A percentile compares a stretch with the other conserved stretches of the same genome.
These are phyloP conservation scores for Colletotrichum aenigma DNA, from an alignment of 2,329 filamentous ascomycete species.

Conservation along the genomic window DNA sequence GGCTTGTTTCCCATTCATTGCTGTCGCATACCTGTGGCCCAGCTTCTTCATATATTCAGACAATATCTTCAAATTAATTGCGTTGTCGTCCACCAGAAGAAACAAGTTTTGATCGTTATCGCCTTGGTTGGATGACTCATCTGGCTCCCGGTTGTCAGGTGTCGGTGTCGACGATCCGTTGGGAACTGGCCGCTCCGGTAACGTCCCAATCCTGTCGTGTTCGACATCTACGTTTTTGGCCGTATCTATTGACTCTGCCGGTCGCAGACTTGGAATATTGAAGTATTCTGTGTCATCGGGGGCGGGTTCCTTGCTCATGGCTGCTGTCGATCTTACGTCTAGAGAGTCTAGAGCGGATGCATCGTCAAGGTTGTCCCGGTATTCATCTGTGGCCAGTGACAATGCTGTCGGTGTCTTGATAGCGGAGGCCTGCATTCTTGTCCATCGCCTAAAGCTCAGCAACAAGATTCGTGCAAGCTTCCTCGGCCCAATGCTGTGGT, in stretches of 20 bases:
- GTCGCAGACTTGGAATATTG: too few relatives aligned
- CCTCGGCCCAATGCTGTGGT: constrained; percentile 35
- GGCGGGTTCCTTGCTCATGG: neutral
- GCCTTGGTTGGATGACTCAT: neutral
- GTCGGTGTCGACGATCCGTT: neutral
- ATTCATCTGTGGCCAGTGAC: neutral
- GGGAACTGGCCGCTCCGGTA: neutral
- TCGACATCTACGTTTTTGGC: too few relatives aligned
- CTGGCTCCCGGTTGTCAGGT: neutral
- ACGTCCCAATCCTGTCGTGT: too few relatives aligned
- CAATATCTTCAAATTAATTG: constrained; percentile 41
- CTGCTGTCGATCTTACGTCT: neutral
- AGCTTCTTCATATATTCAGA: constrained; percentile 39
- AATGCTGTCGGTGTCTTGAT: neutral
- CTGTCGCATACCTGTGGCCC: constrained; percentile 29
- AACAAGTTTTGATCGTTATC: constrained; percentile 13
- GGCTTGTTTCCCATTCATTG: constrained; percentile 37
- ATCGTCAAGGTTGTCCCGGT: neutral
- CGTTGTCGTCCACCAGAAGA: constrained; percentile 46
- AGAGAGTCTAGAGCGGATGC: neutral
- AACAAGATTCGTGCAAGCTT: constrained; percentile 38
- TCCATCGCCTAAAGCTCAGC: constrained; percentile 30
- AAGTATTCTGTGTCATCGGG: neutral
- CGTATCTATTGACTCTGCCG: too few relatives aligned
- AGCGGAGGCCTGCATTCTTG: neutral